These are phyloP conservation scores for Phytophthora aleatoria DNA, from an alignment of 352 stramenopile species.

Conservation along the genomic window DNA sequence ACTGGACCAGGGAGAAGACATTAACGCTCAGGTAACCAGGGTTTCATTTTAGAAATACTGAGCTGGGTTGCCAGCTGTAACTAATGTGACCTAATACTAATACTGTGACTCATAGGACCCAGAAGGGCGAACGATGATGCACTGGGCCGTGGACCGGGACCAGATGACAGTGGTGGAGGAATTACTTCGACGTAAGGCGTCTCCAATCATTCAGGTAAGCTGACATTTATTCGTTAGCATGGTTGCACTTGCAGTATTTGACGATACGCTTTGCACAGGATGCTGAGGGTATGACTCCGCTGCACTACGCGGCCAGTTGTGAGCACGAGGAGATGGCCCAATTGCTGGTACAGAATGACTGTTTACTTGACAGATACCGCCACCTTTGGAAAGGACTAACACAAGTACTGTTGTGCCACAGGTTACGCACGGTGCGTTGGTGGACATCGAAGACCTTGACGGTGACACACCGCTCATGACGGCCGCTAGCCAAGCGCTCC, in stretches of 20 bases:
- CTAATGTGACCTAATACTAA: slow-evolving; percentile 1
- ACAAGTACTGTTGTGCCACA: slow-evolving; percentile 19
- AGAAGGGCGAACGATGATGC: slow-evolving; percentile 81
- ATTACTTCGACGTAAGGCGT: slow-evolving; percentile 57
- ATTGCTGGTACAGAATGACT: slow-evolving; percentile 48
- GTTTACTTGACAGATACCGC: slow-evolving; percentile 16
- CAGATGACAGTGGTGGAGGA: slow-evolving; percentile 57
- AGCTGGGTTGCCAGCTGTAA: neutral
- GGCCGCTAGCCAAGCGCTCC: slow-evolving; percentile 46
- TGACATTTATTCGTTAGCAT: neutral
- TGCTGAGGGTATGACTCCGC: slow-evolving; percentile 75
- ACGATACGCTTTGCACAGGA: slow-evolving; percentile 41
- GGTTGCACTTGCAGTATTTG: slow-evolving; percentile 2
- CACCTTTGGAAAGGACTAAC: slow-evolving; percentile 12
- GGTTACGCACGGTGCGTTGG: slow-evolving; percentile 64
- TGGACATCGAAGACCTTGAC: slow-evolving; percentile 68
- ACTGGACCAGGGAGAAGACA: slow-evolving; percentile 45
- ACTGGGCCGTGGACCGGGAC: slow-evolving; percentile 79
- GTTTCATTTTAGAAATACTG: neutral
- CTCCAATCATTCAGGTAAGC: slow-evolving; percentile 61
- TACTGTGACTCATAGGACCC: slow-evolving; percentile 47
- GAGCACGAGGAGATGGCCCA: slow-evolving; percentile 70
- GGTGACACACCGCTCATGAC: slow-evolving; percentile 62
- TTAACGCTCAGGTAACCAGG: slow-evolving; percentile 47
- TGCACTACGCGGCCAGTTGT: slow-evolving; percentile 80